Evolutionary conservation across 805 yeast genomes (phyloP).

Genomic region (Yarrowia osloensis): DNA sequence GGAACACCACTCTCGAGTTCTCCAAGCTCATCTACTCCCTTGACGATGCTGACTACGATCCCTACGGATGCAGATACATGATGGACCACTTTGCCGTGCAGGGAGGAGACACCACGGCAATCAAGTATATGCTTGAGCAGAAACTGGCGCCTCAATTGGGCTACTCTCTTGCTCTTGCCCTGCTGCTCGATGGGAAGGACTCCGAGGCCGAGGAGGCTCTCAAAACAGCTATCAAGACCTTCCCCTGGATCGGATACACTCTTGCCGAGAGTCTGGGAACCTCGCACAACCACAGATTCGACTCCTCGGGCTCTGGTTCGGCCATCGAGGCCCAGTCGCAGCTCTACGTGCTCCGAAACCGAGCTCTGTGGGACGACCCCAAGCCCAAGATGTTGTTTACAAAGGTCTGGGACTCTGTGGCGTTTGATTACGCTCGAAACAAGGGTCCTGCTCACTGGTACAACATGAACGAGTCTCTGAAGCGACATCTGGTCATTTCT

Average conservation of each 20-base stretch:
- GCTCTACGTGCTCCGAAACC: slow-evolving; percentile 17
- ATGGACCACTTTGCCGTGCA: slow-evolving; percentile 75
- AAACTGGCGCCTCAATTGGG: slow-evolving; percentile 4
- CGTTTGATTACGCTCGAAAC: background rate
- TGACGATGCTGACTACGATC: slow-evolving; percentile 62
- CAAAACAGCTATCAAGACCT: slow-evolving; percentile 11
- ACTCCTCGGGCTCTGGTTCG: slow-evolving; percentile 4
- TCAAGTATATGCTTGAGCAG: background rate
- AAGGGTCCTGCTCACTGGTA: slow-evolving; percentile 25
- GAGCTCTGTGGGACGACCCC: slow-evolving; percentile 21
- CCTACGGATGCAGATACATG: slow-evolving; percentile 78
- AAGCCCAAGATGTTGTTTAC: slow-evolving; percentile 20
- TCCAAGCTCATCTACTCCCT: slow-evolving; percentile 69
- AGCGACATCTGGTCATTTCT: slow-evolving; percentile 24
- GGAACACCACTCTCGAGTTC: slow-evolving; percentile 73
- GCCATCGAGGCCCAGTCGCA: slow-evolving; percentile 17
- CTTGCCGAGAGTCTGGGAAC: slow-evolving; percentile 26
- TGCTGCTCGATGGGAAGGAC: slow-evolving; percentile 1
- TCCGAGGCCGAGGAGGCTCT: slow-evolving; percentile 11
- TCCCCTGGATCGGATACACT: slow-evolving; percentile 29
- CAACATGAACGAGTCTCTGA: slow-evolving; percentile 3
- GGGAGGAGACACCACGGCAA: slow-evolving; percentile 51
- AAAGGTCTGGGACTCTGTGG: slow-evolving; percentile 11
- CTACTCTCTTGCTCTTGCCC: slow-evolving; percentile 23
- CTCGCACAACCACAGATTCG: background rate